A percentile compares a stretch with the other conserved stretches of the same genome.
Evolutionary conservation across 2,329 filamentous ascomycete species (phyloP).

Genomic region (Akanthomyces uredinophilus): DNA sequence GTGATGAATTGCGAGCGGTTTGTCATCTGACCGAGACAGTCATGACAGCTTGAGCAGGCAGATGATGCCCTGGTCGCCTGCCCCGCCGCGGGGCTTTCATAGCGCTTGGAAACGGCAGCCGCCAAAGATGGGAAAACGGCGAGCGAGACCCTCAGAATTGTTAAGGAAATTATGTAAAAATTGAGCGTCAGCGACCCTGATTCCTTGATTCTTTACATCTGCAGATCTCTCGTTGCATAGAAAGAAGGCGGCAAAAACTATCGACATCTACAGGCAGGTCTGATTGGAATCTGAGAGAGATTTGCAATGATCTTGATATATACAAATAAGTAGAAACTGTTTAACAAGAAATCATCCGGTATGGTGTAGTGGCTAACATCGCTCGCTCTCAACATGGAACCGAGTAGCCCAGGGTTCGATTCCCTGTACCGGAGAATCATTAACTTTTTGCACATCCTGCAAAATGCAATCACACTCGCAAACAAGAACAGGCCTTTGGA

Average conservation of each 20-base stretch:
- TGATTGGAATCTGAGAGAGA: neutral
- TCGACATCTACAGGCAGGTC: too few species aligned
- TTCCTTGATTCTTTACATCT: too few species aligned
- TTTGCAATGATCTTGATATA: neutral
- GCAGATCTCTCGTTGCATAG: neutral
- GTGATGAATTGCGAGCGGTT: neutral
- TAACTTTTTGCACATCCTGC: neutral
- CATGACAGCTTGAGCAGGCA: slow-evolving; percentile 15
- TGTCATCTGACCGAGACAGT: slow-evolving; percentile 21
- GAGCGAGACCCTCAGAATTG: neutral
- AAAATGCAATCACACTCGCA: neutral
- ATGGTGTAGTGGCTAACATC: slow-evolving; percentile 35
- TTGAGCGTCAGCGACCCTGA: too few species aligned
- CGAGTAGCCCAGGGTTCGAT: slow-evolving; percentile 33
- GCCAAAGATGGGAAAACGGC: neutral
- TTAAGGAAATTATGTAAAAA: neutral
- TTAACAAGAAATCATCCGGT: slow-evolving; percentile 23
- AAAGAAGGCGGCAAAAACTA: neutral
- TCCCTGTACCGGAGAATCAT: slow-evolving; percentile 28
- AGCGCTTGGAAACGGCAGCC: neutral
- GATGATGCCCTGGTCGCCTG: slow-evolving; percentile 19
- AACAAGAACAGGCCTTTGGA: neutral
- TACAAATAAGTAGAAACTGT: neutral
- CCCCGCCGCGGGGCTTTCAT: slow-evolving; percentile 22
- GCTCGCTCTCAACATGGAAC: slow-evolving; percentile 28